These are phyloP conservation scores for Canavalia ensiformis DNA, from an alignment of 306 rosid genomes.

Conservation along the genomic window DNA sequence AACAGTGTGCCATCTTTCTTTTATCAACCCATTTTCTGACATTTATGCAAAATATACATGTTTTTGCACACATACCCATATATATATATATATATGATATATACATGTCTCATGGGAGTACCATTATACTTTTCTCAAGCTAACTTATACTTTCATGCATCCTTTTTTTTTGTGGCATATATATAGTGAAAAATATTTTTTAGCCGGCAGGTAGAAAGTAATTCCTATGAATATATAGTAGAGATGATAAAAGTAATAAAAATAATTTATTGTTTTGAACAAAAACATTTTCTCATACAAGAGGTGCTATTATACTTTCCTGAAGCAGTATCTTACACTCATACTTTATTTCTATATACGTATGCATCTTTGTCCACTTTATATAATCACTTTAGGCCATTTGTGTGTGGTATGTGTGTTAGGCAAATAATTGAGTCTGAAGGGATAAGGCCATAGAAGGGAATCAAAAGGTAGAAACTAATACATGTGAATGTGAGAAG, in stretches of 20 bases:
- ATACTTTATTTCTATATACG: not conserved
- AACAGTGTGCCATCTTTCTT: constrained; percentile 26
- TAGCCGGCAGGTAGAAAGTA: no score
- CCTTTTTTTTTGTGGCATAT: no score
- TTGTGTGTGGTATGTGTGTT: not conserved
- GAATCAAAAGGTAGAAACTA: constrained; percentile 32
- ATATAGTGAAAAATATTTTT: no score
- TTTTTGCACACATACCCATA: constrained; percentile 14
- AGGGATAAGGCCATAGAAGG: constrained; percentile 41
- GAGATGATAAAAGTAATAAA: no score
- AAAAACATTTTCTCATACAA: no score
- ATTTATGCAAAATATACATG: constrained; percentile 9
- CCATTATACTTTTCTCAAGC: constrained; percentile 15
- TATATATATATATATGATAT: not conserved
- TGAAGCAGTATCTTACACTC: not conserved
- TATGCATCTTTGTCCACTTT: not conserved
- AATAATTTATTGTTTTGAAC: no score
- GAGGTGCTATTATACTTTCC: not conserved
- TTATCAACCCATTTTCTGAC: constrained; percentile 39
- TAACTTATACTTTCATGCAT: not conserved
- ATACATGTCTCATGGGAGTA: constrained; percentile 2
- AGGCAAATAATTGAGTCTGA: constrained; percentile 41
- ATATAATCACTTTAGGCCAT: not conserved
- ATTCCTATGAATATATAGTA: no score
- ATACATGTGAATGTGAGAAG: constrained; percentile 43